Base-by-base conservation (phyloP, 495 filamentous ascomycete genomes). In the Hypoxylon perforatum region DNA sequence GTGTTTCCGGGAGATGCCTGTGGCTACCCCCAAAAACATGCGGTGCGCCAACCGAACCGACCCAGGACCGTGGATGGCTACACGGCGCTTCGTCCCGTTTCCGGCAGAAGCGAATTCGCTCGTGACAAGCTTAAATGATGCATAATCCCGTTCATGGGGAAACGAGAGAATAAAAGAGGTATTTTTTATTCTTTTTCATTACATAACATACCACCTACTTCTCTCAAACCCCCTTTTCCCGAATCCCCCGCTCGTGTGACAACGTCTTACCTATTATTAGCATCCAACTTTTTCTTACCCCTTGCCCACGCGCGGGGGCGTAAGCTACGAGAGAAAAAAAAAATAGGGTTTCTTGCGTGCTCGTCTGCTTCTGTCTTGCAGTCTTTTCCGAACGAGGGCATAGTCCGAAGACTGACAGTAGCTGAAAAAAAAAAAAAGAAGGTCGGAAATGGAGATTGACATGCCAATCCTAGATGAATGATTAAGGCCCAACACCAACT, bases 11-110 rank as follows among this genome's bases (percentile, higher is more conserved):
- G 59, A 64, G 51, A 28, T 57, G 54, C 33, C 36, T 69, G 67
- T 54, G 62, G 68, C 54, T 49, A 62, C 63, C 57, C 63, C 8
- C 44, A 44, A 57, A 62, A 64, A 68, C 65, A 72, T 74, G 71
- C 69, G 53, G 71, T 74, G 65, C 63, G 62, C 68, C 69, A 72
- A 65, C 61, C 68, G 56, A 64, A 55, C 30, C 53, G 68, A 72
- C 71, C 71, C 69, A 68, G 64, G 59, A 53, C 68, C 58, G 65
- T 69, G 71, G 71, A 62, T 67, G 67, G 69, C 59, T 45, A 56
- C 63, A 58, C 66, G 67, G 64, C 52, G 68, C 61, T 60, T 61
- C 25, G 30, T 54, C 45, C 65, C 56, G 38, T 61, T 22, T 56
- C 61, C 49, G 60, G 56, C 57, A 69, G 50, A 22, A 68, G 38